These are phyloP conservation scores for Ceratobasidium papillatum DNA, from an alignment of 1,284 basidiomycete species.

Conservation along the genomic window DNA sequence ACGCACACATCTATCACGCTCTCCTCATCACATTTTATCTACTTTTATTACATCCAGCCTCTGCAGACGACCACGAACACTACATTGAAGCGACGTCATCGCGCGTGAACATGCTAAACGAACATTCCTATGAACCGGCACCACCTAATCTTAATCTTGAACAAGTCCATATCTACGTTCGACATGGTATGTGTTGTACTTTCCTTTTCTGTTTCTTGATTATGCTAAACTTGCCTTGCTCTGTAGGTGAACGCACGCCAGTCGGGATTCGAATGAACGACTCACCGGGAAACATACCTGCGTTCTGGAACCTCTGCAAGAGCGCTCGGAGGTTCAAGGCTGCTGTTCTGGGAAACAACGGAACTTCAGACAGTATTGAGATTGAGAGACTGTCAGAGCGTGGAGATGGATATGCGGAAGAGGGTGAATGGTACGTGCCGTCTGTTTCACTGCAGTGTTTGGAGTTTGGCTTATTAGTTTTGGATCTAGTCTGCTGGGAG, in stretches of 20 bases:
- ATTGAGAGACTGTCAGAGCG: conserved; percentile 64
- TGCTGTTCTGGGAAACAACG: conserved; percentile 55
- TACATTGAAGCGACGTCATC: not conserved
- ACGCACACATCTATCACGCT: not conserved
- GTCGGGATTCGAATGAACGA: conserved; percentile 69
- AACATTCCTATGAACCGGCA: conserved; percentile 60
- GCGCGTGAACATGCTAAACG: conserved; percentile 9
- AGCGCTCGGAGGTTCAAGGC: conserved; percentile 64
- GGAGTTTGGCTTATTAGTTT: not conserved
- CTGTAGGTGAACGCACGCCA: conserved; percentile 73
- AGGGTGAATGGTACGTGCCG: conserved; percentile 70
- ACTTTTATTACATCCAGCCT: not conserved
- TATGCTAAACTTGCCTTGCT: not conserved
- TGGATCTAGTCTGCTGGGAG: conserved; percentile 69
- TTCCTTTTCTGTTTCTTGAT: not conserved
- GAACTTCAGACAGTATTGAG: conserved; percentile 50
- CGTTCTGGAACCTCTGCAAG: conserved; percentile 75
- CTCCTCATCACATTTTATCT: not conserved
- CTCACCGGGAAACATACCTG: conserved; percentile 70
- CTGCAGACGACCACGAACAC: conserved; percentile 6
- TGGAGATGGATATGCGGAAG: conserved; percentile 60
- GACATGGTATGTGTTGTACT: conserved; percentile 66
- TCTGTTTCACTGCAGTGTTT: not conserved
- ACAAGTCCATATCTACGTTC: conserved; percentile 76
- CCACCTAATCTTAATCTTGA: conserved; percentile 66